Percentiles rank a stretch among this genome's conserved stretches.
Evolutionary conservation across 345 rosid genomes (phyloP).

Genomic region (Mallotus nudiflorus): DNA sequence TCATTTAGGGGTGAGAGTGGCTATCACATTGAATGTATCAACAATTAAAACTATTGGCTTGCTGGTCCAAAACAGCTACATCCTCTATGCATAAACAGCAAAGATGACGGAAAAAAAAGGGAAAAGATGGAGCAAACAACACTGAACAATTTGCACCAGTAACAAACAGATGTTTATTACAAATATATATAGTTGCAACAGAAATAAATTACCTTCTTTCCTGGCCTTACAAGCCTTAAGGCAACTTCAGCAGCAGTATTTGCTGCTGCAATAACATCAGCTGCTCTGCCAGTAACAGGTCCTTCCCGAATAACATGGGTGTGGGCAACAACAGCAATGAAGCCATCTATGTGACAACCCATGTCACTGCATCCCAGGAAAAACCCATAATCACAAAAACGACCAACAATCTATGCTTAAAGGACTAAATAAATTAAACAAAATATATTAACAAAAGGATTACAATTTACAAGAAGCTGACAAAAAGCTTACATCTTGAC

Average conservation of each 20-base stretch:
- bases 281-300: slow-evolving; percentile 65
- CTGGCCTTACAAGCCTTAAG: slow-evolving; percentile 95
- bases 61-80: too few relatives aligned
- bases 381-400: background rate
- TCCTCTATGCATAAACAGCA: background rate
- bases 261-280: slow-evolving; percentile 92
- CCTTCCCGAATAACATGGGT: slow-evolving; percentile 84
- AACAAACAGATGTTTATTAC: background rate
- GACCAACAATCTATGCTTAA: background rate
- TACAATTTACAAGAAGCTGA: background rate
- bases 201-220: slow-evolving; percentile 64
- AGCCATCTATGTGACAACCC: slow-evolving; percentile 99
- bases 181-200: background rate
- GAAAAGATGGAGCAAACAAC: too few relatives aligned
- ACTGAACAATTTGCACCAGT: too few relatives aligned
- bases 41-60: background rate
- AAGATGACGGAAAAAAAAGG: background rate
- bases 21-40: background rate
- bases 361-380: slow-evolving; percentile 55
- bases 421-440: background rate
- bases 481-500: slow-evolving; percentile 72
- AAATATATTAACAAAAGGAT: background rate
- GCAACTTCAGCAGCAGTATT: slow-evolving; percentile 98
- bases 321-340: slow-evolving; percentile 90
- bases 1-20: slow-evolving; percentile 45